These are phyloP conservation scores for Aspergillus puulaauensis DNA, from an alignment of 2,329 filamentous ascomycete genomes.

Conservation along the genomic window DNA sequence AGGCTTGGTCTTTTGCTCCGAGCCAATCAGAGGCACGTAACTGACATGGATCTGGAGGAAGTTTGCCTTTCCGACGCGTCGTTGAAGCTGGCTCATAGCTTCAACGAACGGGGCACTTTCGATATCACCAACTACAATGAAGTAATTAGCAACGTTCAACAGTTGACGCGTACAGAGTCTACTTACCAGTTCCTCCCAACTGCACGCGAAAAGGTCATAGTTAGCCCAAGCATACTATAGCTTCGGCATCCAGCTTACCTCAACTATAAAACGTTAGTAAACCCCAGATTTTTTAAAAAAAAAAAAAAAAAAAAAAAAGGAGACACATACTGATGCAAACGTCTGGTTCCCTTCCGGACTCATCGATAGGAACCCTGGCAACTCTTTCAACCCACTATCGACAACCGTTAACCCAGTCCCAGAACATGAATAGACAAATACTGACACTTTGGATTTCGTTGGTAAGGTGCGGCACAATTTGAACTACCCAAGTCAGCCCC, in stretches of 20 bases:
- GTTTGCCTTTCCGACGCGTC: slow-evolving; percentile 71
- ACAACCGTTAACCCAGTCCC: slow-evolving; percentile 1
- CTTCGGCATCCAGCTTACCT: slow-evolving; percentile 14
- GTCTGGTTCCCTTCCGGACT: slow-evolving; percentile 78
- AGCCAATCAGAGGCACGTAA: slow-evolving; percentile 69
- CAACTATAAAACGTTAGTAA: slow-evolving; percentile 14
- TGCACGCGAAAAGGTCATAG: slow-evolving; percentile 35
- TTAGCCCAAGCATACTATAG: background rate
- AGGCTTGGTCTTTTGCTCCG: slow-evolving; percentile 94
- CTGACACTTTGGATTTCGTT: slow-evolving; percentile 75
- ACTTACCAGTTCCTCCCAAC: slow-evolving; percentile 36
- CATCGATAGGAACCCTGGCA: slow-evolving; percentile 80
- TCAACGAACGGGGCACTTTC: slow-evolving; percentile 87
- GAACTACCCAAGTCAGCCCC: slow-evolving; percentile 49
- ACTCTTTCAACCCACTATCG: slow-evolving; percentile 76
- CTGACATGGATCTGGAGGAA: slow-evolving; percentile 83
- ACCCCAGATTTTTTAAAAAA: too few relatives aligned
- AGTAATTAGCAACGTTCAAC: background rate
- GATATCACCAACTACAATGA: slow-evolving; percentile 63
- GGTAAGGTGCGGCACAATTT: slow-evolving; percentile 90
- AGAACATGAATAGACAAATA: background rate
- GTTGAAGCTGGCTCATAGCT: slow-evolving; percentile 75
- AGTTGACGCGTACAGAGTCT: background rate
- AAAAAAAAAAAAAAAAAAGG: background rate
- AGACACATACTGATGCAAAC: slow-evolving; percentile 76